Base-by-base conservation (phyloP, 2,329 filamentous ascomycete species). In the Fusarium sp. region DNA sequence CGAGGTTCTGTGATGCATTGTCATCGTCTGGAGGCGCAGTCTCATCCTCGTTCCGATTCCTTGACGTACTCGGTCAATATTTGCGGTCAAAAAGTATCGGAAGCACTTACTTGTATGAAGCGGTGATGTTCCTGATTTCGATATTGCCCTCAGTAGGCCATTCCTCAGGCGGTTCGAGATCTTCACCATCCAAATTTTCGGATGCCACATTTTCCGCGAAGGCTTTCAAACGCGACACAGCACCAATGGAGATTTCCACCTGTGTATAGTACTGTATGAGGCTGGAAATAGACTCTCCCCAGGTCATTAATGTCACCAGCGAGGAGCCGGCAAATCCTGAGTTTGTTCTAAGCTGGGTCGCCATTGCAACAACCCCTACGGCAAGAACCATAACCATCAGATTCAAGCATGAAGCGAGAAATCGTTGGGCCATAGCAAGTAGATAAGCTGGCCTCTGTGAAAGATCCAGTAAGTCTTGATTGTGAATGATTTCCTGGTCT, bases 381-480 rank as follows among this genome's bases (percentile, higher is more conserved):
- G 20, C 20, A 20, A 20, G 20, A 20, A 20, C 4, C 20, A 20
- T 20, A 20, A 20, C 20, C 20, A 20, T 20, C 20, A 20, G 4
- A 20, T 20, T 20, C 20, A 20, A 20, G 20, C 20, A 20, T 20
- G 20, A 20, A 20, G 20, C 20, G 20, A 20, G 20, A 20, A 20
- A 20, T 20, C 20, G 20, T 20, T 20, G 20, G 4, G 20, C 20
- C 20, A 20, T 20, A 20, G 20, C 20, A 3, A 20, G 20, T 3
- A 20, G 20, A 20, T 20, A 20, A 20, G 20, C 20, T 20, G 20
- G 20, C 20, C 20, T 20, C 20, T 20, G 20, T 20, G 20, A 20
- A 20, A 20, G 20, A 68, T 89, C 83, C 3, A 90, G 76, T 0
- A 89, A 79, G 2, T 69, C 54, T 26, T 82, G 76, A 61, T 85